A percentile compares a stretch with the other conserved stretches of the same genome.
Evolutionary conservation across 768 basidiomycete genomes (phyloP).

Genomic region (Tylopilus cervinicoccineus): DNA sequence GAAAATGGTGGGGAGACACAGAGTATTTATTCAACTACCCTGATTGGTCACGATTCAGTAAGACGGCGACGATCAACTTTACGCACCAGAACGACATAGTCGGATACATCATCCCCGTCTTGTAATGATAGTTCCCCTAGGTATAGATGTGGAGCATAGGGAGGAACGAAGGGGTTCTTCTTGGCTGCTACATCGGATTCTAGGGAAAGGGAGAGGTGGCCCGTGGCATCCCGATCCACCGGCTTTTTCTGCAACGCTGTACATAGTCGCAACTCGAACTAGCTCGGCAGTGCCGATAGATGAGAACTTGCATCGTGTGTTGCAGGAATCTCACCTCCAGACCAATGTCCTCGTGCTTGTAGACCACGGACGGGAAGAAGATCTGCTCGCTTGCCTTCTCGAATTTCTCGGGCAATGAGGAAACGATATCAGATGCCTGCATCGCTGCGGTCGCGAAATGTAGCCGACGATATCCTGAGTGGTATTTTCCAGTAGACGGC

Average conservation of each 20-base stretch:
- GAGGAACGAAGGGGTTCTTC: constrained; percentile 78
- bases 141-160: constrained; percentile 72
- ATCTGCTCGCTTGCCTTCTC: constrained; percentile 65
- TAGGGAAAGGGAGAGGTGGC: constrained; percentile 27
- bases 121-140: constrained; percentile 61
- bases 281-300: background rate
- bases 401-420: constrained; percentile 50
- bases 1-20: constrained; percentile 78
- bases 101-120: constrained; percentile 48
- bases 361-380: constrained; percentile 73
- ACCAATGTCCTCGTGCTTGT: constrained; percentile 55
- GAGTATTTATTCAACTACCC: constrained; percentile 82
- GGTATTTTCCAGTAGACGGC: too few relatives aligned
- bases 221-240: constrained; percentile 42
- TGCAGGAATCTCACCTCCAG: constrained; percentile 49
- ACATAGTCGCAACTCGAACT: constrained; percentile 88
- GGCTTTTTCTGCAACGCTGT: constrained; percentile 83
- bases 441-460: constrained; percentile 1
- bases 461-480: background rate
- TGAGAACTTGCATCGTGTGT: background rate
- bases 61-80: background rate
- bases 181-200: constrained; percentile 25
- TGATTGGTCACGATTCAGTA: constrained; percentile 2
- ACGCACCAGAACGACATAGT: constrained; percentile 69
- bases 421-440: constrained; percentile 47